Percentiles rank a stretch among this genome's conserved stretches.
These are phyloP conservation scores for Celoporthe dispersa DNA, from an alignment of 2,329 filamentous ascomycete species.

Conservation along the genomic window DNA sequence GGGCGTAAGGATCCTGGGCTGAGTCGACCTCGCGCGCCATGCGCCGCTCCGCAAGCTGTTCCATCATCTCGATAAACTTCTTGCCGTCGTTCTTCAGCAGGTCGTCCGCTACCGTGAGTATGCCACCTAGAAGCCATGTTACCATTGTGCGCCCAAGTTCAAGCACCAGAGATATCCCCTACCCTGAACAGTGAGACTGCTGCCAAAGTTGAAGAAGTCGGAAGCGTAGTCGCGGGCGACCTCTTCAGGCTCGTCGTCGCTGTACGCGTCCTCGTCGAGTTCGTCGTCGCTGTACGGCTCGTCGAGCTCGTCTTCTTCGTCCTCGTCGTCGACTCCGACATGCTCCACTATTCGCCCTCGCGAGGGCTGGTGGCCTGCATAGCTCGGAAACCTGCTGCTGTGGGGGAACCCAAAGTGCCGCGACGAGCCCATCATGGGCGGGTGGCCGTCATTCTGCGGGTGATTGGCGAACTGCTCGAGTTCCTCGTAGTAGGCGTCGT, in stretches of 20 bases:
- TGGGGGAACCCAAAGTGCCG: conserved; percentile 61
- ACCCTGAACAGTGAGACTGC: conserved; percentile 92
- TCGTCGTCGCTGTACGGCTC: conserved; percentile 65
- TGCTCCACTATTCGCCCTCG: conserved; percentile 75
- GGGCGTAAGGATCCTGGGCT: conserved; percentile 60
- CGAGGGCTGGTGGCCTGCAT: conserved; percentile 70
- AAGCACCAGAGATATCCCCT: conserved; percentile 42
- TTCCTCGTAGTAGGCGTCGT: conserved; percentile 98
- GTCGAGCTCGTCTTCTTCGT: conserved; percentile 59
- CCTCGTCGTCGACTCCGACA: conserved; percentile 59
- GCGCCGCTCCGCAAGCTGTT: conserved; percentile 93
- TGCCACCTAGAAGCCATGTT: conserved; percentile 71
- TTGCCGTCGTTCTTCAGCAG: conserved; percentile 98
- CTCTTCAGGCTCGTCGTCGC: conserved; percentile 62
- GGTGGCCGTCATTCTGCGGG: conserved; percentile 67
- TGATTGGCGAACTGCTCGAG: conserved; percentile 96
- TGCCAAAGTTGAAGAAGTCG: conserved; percentile 97
- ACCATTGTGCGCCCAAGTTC: conserved; percentile 36
- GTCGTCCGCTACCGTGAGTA: conserved; percentile 97
- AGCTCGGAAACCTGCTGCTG: conserved; percentile 47
- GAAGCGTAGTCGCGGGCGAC: conserved; percentile 66
- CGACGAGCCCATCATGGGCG: conserved; percentile 70
- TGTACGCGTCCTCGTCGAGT: conserved; percentile 69
- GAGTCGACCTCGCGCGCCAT: conserved; percentile 93
- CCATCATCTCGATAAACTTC: conserved; percentile 99